Conservation (phyloP, 495 filamentous ascomycete species). For the Penicillium odoratum region DNA sequence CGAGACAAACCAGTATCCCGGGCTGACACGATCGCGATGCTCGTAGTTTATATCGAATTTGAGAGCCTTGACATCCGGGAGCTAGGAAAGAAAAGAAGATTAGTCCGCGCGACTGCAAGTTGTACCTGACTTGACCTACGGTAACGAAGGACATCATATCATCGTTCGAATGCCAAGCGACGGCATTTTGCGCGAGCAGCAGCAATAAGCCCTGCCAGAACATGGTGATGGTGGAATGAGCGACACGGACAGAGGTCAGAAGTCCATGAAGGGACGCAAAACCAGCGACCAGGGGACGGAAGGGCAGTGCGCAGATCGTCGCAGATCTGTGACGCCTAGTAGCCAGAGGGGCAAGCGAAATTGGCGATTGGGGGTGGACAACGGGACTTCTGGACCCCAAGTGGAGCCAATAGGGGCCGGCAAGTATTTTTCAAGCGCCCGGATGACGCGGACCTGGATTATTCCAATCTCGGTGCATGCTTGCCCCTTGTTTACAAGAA, state of each 20-base stretch:
- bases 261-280: conserved; percentile 13
- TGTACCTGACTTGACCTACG: conserved; percentile 7
- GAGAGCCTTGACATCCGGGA: conserved; percentile 30
- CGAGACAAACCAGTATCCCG: conserved; percentile 40
- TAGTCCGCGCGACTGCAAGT: not conserved
- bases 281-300: conserved; percentile 5
- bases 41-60: conserved; percentile 30
- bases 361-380: not conserved
- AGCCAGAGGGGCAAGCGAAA: not conserved
- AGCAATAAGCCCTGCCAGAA: conserved; percentile 18
- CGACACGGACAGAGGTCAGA: conserved; percentile 10
- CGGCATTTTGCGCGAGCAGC: conserved; percentile 16
- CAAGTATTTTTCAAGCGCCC: not conserved
- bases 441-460: not conserved
- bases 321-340: not conserved
- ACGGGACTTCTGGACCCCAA: not conserved
- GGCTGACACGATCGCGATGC: conserved; percentile 25
- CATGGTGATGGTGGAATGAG: conserved; percentile 19
- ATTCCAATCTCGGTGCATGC: not conserved
- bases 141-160: conserved; percentile 27
- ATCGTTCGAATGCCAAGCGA: conserved; percentile 20
- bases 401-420: conserved; percentile 2
- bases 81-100: conserved; percentile 17
- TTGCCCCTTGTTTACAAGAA: conserved; percentile 1
- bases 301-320: conserved; percentile 5